Percentiles rank a stretch among this genome's conserved stretches.
Evolutionary conservation across 805 yeast species (phyloP).

Genomic region (Maudiozyma turicensis): DNA sequence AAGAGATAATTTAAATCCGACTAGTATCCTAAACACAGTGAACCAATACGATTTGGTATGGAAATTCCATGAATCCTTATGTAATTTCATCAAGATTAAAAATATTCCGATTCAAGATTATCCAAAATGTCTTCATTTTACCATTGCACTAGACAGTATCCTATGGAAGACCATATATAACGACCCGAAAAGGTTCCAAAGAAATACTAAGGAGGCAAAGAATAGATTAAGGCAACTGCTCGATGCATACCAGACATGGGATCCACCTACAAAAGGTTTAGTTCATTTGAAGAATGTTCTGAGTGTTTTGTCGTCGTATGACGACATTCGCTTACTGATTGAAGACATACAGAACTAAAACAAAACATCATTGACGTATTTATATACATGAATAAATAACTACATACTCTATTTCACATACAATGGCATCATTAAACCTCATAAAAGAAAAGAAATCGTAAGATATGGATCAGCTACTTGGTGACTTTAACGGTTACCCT

Average conservation of each 20-base stretch:
- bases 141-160: slow-evolving; percentile 10
- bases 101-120: slow-evolving; percentile 23
- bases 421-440: too few relatives aligned
- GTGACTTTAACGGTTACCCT: too few relatives aligned
- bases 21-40: slow-evolving; percentile 22
- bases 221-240: slow-evolving; percentile 19
- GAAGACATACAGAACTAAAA: slow-evolving; percentile 7
- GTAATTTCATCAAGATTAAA: slow-evolving; percentile 26
- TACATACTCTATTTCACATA: not conserved
- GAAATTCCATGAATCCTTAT: slow-evolving; percentile 34
- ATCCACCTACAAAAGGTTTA: slow-evolving; percentile 28
- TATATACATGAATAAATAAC: not conserved
- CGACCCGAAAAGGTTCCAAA: slow-evolving; percentile 9
- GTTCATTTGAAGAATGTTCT: slow-evolving; percentile 22
- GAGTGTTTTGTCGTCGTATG: slow-evolving; percentile 24
- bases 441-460: too few relatives aligned
- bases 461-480: too few relatives aligned
- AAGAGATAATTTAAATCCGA: slow-evolving; percentile 14
- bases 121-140: slow-evolving; percentile 9
- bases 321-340: slow-evolving; percentile 14
- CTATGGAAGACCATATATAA: slow-evolving; percentile 7
- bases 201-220: slow-evolving; percentile 17
- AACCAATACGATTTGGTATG: slow-evolving; percentile 35
- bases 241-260: slow-evolving; percentile 24
- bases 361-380: not conserved